Base-by-base conservation (phyloP, 2,329 filamentous ascomycete species). In the Thermothelomyces thermophilus region DNA sequence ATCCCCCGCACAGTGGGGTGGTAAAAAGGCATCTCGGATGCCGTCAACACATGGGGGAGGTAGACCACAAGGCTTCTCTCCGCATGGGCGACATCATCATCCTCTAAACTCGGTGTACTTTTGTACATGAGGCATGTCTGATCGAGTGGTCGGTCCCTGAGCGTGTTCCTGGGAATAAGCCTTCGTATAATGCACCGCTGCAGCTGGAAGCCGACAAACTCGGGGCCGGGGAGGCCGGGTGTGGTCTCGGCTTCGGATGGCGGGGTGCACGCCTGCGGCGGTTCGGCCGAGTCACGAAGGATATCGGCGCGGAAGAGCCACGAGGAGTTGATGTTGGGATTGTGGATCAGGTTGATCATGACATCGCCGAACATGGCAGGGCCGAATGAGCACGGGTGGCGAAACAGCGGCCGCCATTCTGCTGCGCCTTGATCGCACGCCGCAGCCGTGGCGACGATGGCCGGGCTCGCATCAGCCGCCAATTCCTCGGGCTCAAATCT, bases 231-330 rank as follows among this genome's bases (percentile, higher is more conserved):
- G 16, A 66, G 67, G 44, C 58, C 55, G 19, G 67, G 66, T 47
- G 54, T 17, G n/a, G 31, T 13, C 14, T 49, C 46, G 24, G 22
- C 36, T 17, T 45, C 47, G n/a, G 48, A 31, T 19, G 50, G 42
- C 34, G 34, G 36, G 22, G 46, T 10, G 31, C 16, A 28, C 20
- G 36, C 3, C 57, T 64, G 43, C 54, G 53, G 33, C 63, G 53
- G 33, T 62, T 61, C 56, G 66, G 70, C 64, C 53, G 67, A 70
- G 56, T 83, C 77, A 51, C 79, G 75, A 22, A 86, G 73, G 22
- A 91, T 82, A 60, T 93, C 87, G 41, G 87, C 87, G 26, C 87
- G 80, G 60, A 90, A 87, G 1, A 93, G 73, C 75, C 85, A 86
- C 14, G 77, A 82, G 0, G 86, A 87, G 56, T 88, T 89, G 66